These are phyloP conservation scores for Paramarasmius palmivorus DNA, from an alignment of 1,284 basidiomycete genomes.

Conservation along the genomic window DNA sequence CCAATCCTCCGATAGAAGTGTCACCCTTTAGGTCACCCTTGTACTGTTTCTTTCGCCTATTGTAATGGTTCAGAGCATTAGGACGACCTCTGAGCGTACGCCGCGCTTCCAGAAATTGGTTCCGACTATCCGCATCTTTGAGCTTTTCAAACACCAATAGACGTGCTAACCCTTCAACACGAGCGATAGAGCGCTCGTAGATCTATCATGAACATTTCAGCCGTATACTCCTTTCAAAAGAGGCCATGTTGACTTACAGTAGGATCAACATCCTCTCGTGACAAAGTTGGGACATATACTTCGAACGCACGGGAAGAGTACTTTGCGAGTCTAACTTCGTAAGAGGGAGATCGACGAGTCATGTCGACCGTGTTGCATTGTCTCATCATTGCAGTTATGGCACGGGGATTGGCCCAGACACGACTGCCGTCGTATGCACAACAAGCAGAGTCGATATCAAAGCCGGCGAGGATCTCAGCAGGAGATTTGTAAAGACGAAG, in stretches of 20 bases:
- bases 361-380: constrained; percentile 62
- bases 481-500: constrained; percentile 57
- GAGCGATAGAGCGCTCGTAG: constrained; percentile 54
- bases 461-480: constrained; percentile 61
- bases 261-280: constrained; percentile 52
- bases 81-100: constrained; percentile 51
- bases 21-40: constrained; percentile 56
- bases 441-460: constrained; percentile 62
- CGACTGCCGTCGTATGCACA: constrained; percentile 53
- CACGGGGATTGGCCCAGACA: constrained; percentile 58
- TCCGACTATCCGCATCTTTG: constrained; percentile 39
- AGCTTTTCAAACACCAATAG: constrained; percentile 60
- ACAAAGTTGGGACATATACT: constrained; percentile 51
- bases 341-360: constrained; percentile 61
- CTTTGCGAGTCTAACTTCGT: constrained; percentile 59
- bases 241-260: constrained; percentile 46
- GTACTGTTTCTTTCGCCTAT: constrained; percentile 33
- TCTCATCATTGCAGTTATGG: constrained; percentile 57
- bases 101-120: constrained; percentile 43
- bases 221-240: too few relatives aligned
- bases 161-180: constrained; percentile 56
- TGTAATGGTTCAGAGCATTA: constrained; percentile 26
- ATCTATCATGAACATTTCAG: too few relatives aligned
- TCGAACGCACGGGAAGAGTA: constrained; percentile 55
- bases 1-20: constrained; percentile 39